Base-by-base conservation (phyloP, 768 basidiomycete genomes). In the Lenzites betulinus region DNA sequence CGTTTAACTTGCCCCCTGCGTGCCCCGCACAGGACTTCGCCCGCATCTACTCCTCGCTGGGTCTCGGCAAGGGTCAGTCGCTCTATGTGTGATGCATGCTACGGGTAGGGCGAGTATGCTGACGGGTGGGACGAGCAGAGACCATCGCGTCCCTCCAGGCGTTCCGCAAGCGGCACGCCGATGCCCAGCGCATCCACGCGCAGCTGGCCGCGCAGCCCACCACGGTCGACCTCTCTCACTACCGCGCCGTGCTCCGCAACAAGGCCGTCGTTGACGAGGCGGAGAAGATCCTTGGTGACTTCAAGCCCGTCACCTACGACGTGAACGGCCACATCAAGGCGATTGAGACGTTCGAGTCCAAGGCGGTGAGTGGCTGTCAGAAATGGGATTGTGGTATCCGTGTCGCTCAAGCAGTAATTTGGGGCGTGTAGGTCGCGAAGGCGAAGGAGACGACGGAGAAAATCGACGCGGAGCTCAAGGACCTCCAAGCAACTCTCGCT, bases 231-330 rank as follows among this genome's bases (percentile, higher is more conserved):
- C 80, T 98, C 70, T 81, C 87, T 23, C 87, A 95, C 78, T 99
- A 98, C 82, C 93, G 94, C 70, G 83, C 88, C 28, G 76, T 93
- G 35, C 78, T 99, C 64, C 96, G 94, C 84, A 98, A 98, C 80
- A 87, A 91, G 75, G 87, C 86, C 52, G 82, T 98, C 64, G 87
- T 98, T 54, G 90, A 93, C 68, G 92, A 97, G 74, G 91, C 90
- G 12, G 95, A 98, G 82, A 95, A 93, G 78, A 74, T 89, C 53
- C 74, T 97, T 68, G 87, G 81, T 62, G 85, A 85, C 35, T 98
- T 97, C 83, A 97, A 96, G 78, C 93, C 97, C 36, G 88, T 93
- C 53, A 90, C 92, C 2, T 98, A 98, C 76, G 96, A 99, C 71
- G 90, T 95, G 59, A 78, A 76, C 67, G 81, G 91, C 54, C 92